Conservation (phyloP, 768 basidiomycete genomes). For the Lactarius akahatsu region DNA sequence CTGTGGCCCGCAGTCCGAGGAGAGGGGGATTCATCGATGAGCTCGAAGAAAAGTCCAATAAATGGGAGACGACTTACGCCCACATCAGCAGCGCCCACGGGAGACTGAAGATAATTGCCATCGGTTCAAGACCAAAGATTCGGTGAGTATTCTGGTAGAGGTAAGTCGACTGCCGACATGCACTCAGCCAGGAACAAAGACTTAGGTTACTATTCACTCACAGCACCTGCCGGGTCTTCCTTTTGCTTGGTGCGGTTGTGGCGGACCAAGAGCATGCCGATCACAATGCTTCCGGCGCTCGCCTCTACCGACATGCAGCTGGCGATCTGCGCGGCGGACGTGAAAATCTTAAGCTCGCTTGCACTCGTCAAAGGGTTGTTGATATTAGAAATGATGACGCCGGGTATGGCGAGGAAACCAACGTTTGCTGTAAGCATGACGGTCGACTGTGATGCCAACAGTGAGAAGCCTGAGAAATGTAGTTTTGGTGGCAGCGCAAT, state of each 20-base stretch:
- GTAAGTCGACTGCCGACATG: conserved; percentile 4
- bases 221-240: conserved; percentile 16
- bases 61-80: conserved; percentile 12
- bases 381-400: conserved; percentile 5
- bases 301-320: conserved; percentile 21
- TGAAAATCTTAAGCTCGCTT: background rate
- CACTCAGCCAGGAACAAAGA: background rate
- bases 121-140: conserved; percentile 17
- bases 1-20: background rate
- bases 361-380: background rate
- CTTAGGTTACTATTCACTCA: background rate
- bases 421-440: conserved; percentile 23
- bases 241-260: conserved; percentile 18
- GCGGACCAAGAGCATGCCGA: conserved; percentile 21
- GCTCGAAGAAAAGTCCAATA: background rate
- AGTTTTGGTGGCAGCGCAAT: background rate
- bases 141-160: conserved; percentile 2
- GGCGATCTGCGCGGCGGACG: conserved; percentile 14
- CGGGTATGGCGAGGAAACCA: conserved; percentile 23
- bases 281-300: conserved; percentile 24
- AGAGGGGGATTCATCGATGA: background rate
- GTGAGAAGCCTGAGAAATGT: background rate
- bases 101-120: conserved; percentile 23
- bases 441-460: conserved; percentile 6
- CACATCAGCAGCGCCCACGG: conserved; percentile 23